Conservation (phyloP, 768 basidiomycete species). For the Podaxis sp. region DNA sequence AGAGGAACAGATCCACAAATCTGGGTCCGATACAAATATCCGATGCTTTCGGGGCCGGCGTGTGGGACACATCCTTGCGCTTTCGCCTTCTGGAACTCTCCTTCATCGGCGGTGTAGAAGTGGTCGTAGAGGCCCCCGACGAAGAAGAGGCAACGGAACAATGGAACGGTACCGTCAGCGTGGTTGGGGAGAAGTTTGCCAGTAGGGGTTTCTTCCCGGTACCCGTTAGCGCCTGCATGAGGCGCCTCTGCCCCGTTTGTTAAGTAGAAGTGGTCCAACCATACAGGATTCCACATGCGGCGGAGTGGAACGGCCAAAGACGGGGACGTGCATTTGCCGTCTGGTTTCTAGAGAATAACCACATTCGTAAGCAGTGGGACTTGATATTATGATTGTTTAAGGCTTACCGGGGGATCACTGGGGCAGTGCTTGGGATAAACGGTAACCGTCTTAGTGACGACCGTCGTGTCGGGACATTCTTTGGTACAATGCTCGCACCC, state of each 20-base stretch:
- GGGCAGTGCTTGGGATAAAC: no score
- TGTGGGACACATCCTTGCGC: neutral
- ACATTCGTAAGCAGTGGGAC: neutral
- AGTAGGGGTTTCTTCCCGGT: neutral
- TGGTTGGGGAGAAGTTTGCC: neutral
- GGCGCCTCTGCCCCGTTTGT: neutral
- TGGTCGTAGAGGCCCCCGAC: neutral
- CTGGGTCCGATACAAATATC: neutral
- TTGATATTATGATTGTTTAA: neutral
- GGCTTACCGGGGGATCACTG: no score
- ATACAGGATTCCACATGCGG: neutral
- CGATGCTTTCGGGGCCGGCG: neutral
- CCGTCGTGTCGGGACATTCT: no score
- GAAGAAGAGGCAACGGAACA: neutral
- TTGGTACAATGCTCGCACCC: no score
- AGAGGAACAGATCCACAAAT: neutral
- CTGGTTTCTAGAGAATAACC: neutral
- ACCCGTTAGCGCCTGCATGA: neutral
- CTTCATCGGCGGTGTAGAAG: conserved; percentile 1
- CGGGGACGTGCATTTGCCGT: neutral
- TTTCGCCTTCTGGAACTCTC: neutral
- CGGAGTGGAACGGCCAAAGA: neutral
- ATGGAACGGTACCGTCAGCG: neutral
- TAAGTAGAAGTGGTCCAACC: conserved; percentile 15
- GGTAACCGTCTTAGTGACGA: no score